Evolutionary conservation across 441 rosid species (phyloP), one percentile per base, ranked within the genome.

Genomic region (Kokia cookei): DNA sequence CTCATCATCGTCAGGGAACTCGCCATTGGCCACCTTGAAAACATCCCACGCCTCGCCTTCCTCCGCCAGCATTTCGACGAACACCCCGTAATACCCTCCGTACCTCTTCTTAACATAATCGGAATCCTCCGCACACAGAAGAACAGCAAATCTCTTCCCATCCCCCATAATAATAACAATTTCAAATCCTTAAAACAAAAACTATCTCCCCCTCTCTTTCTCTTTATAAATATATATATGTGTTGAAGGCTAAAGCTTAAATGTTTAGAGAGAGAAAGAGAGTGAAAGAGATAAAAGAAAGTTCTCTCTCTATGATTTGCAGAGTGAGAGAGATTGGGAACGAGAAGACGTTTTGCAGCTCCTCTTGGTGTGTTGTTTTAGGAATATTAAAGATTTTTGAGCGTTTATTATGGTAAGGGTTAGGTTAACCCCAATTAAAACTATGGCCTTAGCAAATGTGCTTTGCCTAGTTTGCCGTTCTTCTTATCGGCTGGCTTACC

Each of bases 21-120:
- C 88, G 0, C 89, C 91, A 27, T 42, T 10, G 2, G 71, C 74
- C 62, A 76, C 92, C 14, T 73, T 76, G 75, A 73, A 87, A 63
- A 81, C 80, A 37, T 71, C 85, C 95, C 95, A 90, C 6, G 43
- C 75, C 85, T 90, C 91, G 8, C 87, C 92, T 29, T 79, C 78
- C 79, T 82, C 88, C 40, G 75, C 84, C 75, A 89, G 69, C 89
- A 86, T 83, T 79, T 67, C 74, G 71, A 73, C 79, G 64, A 84
- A 87, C 7, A 89, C 87, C 59, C 89, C 93, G 72, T 83, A 81
- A 48, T 87, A 87, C 43, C 91, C 93, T 58, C 88, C 89, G 70
- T 84, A 81, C 55, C 40, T 81, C 82, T 76, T 80, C 77, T 79
- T 85, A 76, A 84, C 85, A 51, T 82, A 87, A 22, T 86, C 91